phyloP scores from a whole-genome alignment of 169 alveolate species.

The Plasmodium ovale region DNA sequence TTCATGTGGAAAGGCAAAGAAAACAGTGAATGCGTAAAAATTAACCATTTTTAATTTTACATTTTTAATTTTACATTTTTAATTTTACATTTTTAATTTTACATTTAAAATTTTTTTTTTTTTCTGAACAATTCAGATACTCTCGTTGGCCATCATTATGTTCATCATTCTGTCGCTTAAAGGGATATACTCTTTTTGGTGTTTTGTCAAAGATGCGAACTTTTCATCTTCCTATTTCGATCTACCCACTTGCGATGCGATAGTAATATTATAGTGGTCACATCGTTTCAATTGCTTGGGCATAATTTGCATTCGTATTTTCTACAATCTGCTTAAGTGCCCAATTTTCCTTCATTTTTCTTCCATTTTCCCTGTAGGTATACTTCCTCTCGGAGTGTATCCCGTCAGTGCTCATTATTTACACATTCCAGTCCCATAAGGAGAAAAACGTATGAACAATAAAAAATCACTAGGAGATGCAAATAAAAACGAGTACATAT shows the following conservation, averaged over 20 bases:
- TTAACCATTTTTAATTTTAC: too few relatives aligned
- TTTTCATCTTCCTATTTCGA: slow-evolving; percentile 30
- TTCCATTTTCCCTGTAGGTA: slow-evolving; percentile 1
- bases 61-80: too few relatives aligned
- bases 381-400: slow-evolving; percentile 62
- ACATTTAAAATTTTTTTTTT: neutral
- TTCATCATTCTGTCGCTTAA: slow-evolving; percentile 43
- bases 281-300: neutral
- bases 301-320: neutral
- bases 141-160: slow-evolving; percentile 46
- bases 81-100: too few relatives aligned
- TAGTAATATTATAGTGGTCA: slow-evolving; percentile 12
- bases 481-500: neutral
- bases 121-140: slow-evolving; percentile 32
- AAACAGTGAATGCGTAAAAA: too few relatives aligned
- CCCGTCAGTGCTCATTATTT: slow-evolving; percentile 56
- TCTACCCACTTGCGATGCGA: slow-evolving; percentile 44
- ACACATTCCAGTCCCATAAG: slow-evolving; percentile 43
- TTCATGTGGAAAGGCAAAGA: too few relatives aligned
- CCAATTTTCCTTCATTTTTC: neutral
- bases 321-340: neutral
- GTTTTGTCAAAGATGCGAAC: slow-evolving; percentile 23
- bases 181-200: slow-evolving; percentile 66
- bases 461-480: neutral
- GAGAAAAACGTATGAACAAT: slow-evolving; percentile 40